Base-by-base conservation (phyloP, 805 yeast genomes). In the Ogataea pilisensis region DNA sequence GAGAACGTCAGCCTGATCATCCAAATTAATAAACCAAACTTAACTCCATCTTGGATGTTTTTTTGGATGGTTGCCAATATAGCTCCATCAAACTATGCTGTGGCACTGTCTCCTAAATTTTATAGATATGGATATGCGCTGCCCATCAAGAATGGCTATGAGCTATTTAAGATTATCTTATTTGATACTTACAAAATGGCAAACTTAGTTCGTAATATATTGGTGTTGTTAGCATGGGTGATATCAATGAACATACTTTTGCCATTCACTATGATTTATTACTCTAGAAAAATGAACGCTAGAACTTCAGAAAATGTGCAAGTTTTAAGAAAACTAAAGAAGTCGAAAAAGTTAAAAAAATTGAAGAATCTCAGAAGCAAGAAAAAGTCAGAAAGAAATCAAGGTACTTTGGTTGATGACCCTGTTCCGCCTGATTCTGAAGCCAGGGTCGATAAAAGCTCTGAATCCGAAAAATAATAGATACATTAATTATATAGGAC, bases 51-150 rank as follows among this genome's bases (percentile, higher is more conserved):
- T 46, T 81, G 87, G 85, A 63, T 83, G 57, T 67, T 82, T 44
- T 70, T 76, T 46, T 82, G 85, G 80, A 84, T 82, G 47, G 73
- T 83, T 42, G 39, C 70, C 28, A 83, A 83, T 51, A 73, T 81
- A 38, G 67, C 88, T 0, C 77, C 86, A 13, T 73, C 85, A 1
- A 80, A 80, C 53, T 68, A 75, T 29, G 81, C 88, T 6, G 50
- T 80, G 51, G 80, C 70, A 1, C 60, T 82, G 38, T 61, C 68
- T 16, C 76, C 78, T 6, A 46, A 57, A 14, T 76, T 82, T 48
- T 82, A 71, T 58, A 62, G 80, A 35, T 80, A 75, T 56, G 86
- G 87, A n/a, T 80, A 78, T 51, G 80, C 74, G 19, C 66, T 78
- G 64, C 90, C 90, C 1, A 68, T 81, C 32, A 76, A 77, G 51